phyloP scores from a whole-genome alignment of 2,329 filamentous ascomycete species.

The Colletotrichum theobromicola region DNA sequence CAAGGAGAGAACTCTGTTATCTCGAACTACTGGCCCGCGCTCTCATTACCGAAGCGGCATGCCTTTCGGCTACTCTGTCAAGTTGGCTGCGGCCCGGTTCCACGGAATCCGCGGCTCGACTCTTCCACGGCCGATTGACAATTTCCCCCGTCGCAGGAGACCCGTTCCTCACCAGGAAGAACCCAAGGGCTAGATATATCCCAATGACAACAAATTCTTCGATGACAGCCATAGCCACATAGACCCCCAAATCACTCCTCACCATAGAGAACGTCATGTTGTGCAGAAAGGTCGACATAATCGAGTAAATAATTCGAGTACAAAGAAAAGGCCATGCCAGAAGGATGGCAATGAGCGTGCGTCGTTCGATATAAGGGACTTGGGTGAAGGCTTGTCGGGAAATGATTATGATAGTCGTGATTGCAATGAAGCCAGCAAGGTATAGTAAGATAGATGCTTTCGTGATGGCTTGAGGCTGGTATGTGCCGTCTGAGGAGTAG shows the following conservation, averaged over 20 bases:
- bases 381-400: not conserved
- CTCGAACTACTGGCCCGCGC: not conserved
- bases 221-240: not conserved
- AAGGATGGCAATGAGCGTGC: not conserved
- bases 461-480: not conserved
- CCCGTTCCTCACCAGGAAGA: not conserved
- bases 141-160: not conserved
- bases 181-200: not conserved
- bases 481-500: not conserved
- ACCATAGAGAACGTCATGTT: not conserved
- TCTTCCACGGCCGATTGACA: not conserved
- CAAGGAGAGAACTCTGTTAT: not conserved
- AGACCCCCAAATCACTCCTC: not conserved
- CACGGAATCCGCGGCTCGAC: not conserved
- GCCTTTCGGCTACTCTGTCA: not conserved
- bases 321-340: not conserved
- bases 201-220: not conserved
- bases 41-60: not conserved
- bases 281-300: not conserved
- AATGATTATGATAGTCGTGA: not conserved
- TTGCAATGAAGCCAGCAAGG: not conserved
- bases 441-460: not conserved
- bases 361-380: not conserved
- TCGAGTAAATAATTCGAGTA: not conserved
- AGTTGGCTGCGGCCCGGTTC: not conserved